Evolutionary conservation across 208 protist genomes (phyloP).

Genomic region (Crithidia acanthocephali): DNA sequence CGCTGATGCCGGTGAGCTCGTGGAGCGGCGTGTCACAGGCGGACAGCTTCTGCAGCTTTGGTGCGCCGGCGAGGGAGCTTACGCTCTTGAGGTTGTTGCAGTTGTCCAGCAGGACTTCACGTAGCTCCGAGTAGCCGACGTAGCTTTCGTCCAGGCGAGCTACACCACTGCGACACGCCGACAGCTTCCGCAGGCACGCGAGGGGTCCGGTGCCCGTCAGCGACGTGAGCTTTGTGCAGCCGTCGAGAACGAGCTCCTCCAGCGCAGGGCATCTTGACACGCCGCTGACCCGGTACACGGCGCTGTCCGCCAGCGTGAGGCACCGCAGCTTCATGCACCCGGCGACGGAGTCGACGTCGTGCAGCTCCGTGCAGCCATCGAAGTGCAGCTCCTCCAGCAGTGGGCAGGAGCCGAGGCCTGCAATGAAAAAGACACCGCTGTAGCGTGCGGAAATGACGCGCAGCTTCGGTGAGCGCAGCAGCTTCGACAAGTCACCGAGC

Average conservation of each 20-base stretch:
- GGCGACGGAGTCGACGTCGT: conserved; percentile 9
- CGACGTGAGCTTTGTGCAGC: conserved; percentile 14
- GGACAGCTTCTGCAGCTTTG: conserved; percentile 10
- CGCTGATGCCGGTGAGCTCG: not conserved
- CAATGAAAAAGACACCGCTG: conserved; percentile 6
- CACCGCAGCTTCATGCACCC: conserved; percentile 1
- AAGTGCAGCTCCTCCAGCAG: conserved; percentile 14
- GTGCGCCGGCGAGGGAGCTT: conserved; percentile 2
- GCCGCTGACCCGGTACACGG: not conserved
- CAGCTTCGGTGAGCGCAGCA: conserved; percentile 1
- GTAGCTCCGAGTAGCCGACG: not conserved
- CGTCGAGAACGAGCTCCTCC: not conserved
- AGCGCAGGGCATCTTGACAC: conserved; percentile 1
- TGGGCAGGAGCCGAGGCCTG: conserved; percentile 1
- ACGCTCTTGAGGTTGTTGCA: conserved; percentile 1
- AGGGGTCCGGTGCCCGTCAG: not conserved
- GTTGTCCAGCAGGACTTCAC: conserved; percentile 3
- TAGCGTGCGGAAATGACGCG: conserved; percentile 14
- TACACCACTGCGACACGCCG: conserved; percentile 3
- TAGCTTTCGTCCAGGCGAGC: conserved; percentile 3
- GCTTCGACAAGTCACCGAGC: conserved; percentile 10
- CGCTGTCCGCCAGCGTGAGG: conserved; percentile 4
- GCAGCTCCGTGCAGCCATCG: conserved; percentile 4
- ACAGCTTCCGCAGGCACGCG: conserved; percentile 1
- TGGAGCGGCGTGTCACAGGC: not conserved